A percentile compares a stretch with the other conserved stretches of the same genome.
These are phyloP conservation scores for Ramaria sp. DNA, from an alignment of 768 basidiomycete genomes.

Conservation along the genomic window DNA sequence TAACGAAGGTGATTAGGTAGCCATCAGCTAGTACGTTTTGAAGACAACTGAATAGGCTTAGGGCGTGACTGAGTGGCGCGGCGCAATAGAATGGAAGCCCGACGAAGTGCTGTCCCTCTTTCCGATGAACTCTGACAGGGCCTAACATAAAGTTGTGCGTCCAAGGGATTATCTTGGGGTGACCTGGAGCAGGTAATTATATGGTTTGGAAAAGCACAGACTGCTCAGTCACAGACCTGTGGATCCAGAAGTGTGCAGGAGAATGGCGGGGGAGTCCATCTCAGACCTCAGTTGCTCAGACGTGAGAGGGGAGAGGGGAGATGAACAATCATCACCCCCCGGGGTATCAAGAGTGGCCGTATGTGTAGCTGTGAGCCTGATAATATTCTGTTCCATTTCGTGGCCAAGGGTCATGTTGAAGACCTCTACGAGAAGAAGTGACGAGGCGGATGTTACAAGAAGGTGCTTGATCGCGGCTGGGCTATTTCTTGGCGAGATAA, in stretches of 20 bases:
- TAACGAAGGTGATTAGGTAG: not conserved
- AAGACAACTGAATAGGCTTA: not conserved
- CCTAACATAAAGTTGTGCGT: too few species aligned
- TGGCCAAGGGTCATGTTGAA: too few species aligned
- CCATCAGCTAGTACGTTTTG: not conserved
- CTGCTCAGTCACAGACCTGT: not conserved
- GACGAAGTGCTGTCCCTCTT: too few species aligned
- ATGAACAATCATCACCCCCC: too few species aligned
- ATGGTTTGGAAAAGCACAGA: not conserved
- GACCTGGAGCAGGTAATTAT: not conserved
- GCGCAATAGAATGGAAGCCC: too few species aligned
- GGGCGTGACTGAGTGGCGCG: too few species aligned
- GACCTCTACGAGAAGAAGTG: not conserved
- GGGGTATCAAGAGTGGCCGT: not conserved
- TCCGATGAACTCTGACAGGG: too few species aligned
- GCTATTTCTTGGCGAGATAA: constrained; percentile 1
- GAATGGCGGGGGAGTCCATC: not conserved
- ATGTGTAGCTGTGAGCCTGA: not conserved
- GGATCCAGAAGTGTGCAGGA: not conserved
- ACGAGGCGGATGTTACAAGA: too few species aligned
- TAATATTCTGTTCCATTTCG: not conserved
- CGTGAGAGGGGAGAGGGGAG: not conserved
- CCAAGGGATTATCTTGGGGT: not conserved
- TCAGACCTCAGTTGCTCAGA: not conserved
- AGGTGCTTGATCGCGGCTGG: too few species aligned